Evolutionary conservation across 306 rosid genomes (phyloP).

Genomic region (Cucumis melo): DNA sequence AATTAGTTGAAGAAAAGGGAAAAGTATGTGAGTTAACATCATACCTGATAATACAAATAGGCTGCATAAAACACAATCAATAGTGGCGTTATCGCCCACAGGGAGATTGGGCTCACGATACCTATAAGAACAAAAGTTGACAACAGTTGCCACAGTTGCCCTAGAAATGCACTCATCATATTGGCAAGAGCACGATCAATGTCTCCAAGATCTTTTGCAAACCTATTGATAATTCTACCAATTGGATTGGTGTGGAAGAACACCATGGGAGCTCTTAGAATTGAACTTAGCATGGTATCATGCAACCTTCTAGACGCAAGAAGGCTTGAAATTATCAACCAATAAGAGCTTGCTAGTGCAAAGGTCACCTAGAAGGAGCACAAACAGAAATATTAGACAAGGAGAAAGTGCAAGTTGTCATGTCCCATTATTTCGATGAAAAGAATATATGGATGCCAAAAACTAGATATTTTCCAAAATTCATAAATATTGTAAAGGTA

Average conservation of each 20-base stretch:
- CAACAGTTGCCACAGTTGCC: conserved; percentile 73
- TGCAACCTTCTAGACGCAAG: conserved; percentile 62
- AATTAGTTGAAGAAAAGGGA: neutral
- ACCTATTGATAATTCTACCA: conserved; percentile 81
- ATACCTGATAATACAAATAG: conserved; percentile 73
- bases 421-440: neutral
- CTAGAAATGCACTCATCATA: conserved; percentile 33
- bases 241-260: conserved; percentile 88
- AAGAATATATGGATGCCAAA: neutral
- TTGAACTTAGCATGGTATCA: conserved; percentile 35
- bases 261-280: conserved; percentile 66
- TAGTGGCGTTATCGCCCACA: conserved; percentile 87
- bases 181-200: conserved; percentile 51
- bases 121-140: conserved; percentile 76
- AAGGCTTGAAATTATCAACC: conserved; percentile 66
- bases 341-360: conserved; percentile 58
- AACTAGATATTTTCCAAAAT: neutral
- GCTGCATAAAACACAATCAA: conserved; percentile 64
- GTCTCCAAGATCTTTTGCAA: conserved; percentile 70
- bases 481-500: conserved; percentile 3
- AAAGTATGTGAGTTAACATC: neutral
- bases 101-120: conserved; percentile 67
- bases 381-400: neutral
- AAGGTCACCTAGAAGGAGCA: conserved; percentile 44
- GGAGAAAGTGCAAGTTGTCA: neutral